These are phyloP conservation scores for Umbelopsis ramanniana DNA, from an alignment of 192 early-diverging fungal genomes.

Conservation along the genomic window DNA sequence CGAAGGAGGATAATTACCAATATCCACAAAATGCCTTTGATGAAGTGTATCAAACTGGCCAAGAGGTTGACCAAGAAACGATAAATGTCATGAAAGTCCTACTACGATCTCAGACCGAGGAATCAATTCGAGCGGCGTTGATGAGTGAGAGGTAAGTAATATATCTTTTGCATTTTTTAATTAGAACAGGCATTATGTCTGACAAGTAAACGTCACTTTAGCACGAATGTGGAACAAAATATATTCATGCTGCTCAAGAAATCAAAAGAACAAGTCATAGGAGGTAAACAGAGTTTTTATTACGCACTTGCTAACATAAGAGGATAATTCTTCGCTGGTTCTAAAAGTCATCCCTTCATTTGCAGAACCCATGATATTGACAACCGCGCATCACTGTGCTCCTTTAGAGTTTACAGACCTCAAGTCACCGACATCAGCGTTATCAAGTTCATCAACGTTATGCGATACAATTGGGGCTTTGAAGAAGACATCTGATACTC, in stretches of 20 bases:
- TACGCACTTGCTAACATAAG: neutral
- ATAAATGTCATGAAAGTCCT: neutral
- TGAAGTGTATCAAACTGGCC: neutral
- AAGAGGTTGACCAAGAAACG: neutral
- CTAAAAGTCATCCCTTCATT: neutral
- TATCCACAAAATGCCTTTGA: neutral
- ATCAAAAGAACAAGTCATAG: neutral
- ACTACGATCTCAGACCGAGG: neutral
- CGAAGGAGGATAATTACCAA: neutral
- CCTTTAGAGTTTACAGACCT: neutral
- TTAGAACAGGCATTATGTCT: neutral
- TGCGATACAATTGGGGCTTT: neutral
- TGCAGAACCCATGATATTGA: slow-evolving; percentile 15
- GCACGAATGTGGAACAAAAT: neutral
- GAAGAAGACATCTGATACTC: neutral
- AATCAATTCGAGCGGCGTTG: neutral
- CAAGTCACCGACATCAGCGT: slow-evolving; percentile 8
- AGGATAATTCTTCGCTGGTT: neutral
- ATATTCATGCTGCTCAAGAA: slow-evolving; percentile 1
- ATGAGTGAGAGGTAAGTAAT: neutral
- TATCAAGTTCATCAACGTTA: slow-evolving; percentile 15
- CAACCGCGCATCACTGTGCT: neutral
- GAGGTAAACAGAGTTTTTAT: neutral
- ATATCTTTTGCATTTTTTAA: too few species aligned
- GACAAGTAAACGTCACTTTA: neutral